These are phyloP conservation scores for Botrytis aclada DNA, from an alignment of 2,329 filamentous ascomycete genomes.

Conservation along the genomic window DNA sequence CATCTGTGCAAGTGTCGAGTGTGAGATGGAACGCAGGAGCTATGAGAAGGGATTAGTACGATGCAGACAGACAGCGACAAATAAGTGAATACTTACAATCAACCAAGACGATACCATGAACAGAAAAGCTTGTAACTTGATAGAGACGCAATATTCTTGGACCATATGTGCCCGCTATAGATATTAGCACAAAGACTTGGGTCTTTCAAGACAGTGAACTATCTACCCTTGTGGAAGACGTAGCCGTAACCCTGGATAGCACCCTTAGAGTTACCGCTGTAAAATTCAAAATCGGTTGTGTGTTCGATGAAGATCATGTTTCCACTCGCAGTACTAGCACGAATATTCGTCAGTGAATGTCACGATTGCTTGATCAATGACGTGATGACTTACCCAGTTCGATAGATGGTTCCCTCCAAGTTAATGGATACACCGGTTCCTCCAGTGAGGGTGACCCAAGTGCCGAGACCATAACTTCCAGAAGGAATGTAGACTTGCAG, in stretches of 20 bases:
- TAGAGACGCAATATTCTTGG: slow-evolving; percentile 29
- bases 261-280: slow-evolving; percentile 49
- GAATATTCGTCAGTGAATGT: background rate
- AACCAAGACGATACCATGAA: slow-evolving; percentile 31
- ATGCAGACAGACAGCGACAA: background rate
- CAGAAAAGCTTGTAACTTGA: slow-evolving; percentile 27
- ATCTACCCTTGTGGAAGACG: slow-evolving; percentile 42
- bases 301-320: slow-evolving; percentile 54
- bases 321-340: slow-evolving; percentile 40
- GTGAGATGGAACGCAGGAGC: slow-evolving; percentile 42
- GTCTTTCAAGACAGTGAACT: background rate
- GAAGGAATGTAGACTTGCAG: slow-evolving; percentile 28
- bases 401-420: slow-evolving; percentile 51
- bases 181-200: background rate
- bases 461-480: slow-evolving; percentile 48
- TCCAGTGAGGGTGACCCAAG: slow-evolving; percentile 48
- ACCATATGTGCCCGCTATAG: slow-evolving; percentile 20
- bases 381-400: slow-evolving; percentile 41
- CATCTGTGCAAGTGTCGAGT: slow-evolving; percentile 49
- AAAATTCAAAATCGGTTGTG: slow-evolving; percentile 51
- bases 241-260: slow-evolving; percentile 54
- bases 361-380: background rate
- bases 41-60: slow-evolving; percentile 20
- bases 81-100: slow-evolving; percentile 23
- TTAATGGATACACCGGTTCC: slow-evolving; percentile 50